Evolutionary conservation across 805 yeast genomes (phyloP).

Genomic region (Brettanomyces sp.): DNA sequence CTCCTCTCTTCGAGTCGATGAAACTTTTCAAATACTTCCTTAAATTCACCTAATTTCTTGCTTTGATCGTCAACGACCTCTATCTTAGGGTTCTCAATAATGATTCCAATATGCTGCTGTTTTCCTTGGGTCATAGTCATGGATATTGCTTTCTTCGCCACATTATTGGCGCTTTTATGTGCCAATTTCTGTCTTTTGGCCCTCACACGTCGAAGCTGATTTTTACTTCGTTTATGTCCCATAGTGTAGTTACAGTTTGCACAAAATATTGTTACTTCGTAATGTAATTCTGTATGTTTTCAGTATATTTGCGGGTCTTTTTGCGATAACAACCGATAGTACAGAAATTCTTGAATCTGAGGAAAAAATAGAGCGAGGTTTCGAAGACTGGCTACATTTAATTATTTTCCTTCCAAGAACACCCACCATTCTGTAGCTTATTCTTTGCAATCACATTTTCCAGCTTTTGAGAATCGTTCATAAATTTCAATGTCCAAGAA

Average conservation of each 20-base stretch:
- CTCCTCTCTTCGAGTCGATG: conserved; percentile 8
- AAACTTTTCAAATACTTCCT: conserved; percentile 15
- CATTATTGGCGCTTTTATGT: background rate
- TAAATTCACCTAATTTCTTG: conserved; percentile 26
- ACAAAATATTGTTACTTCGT: no score
- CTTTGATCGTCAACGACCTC: conserved; percentile 32
- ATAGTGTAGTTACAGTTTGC: background rate
- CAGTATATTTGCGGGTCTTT: no score
- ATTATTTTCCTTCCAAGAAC: no score
- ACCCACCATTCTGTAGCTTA: no score
- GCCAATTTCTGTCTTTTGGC: conserved; percentile 26
- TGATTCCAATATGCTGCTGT: background rate
- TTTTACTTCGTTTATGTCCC: conserved; percentile 34
- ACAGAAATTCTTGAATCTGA: no score
- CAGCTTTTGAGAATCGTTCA: no score
- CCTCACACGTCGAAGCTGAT: conserved; percentile 43
- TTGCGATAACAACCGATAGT: no score
- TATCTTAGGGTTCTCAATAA: background rate
- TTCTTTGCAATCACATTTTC: no score
- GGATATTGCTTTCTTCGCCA: background rate
- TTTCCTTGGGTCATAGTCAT: background rate
- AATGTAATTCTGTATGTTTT: no score
- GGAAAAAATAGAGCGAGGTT: no score
- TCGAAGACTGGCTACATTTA: no score
- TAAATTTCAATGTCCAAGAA: no score